Conservation (phyloP, 495 filamentous ascomycete genomes). For the Bathelium albidoporum region DNA sequence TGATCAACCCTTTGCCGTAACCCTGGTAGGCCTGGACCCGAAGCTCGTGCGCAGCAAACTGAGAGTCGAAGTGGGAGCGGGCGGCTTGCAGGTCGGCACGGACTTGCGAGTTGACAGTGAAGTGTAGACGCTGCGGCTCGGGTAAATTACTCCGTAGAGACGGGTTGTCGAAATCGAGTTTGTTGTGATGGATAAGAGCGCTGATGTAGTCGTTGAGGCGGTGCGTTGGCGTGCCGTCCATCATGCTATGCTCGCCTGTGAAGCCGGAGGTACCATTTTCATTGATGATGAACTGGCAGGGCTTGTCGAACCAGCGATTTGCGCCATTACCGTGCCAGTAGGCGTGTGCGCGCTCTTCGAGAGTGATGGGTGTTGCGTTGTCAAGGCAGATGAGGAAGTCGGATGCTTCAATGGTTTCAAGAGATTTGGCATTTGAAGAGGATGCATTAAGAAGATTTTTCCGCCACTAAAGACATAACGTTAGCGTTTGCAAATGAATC, state of each 20-base stretch:
- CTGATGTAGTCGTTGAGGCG: slow-evolving; percentile 91
- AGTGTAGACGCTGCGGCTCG: slow-evolving; percentile 66
- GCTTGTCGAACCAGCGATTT: slow-evolving; percentile 99
- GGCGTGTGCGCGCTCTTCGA: slow-evolving; percentile 88
- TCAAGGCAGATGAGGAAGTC: slow-evolving; percentile 93
- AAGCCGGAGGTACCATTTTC: slow-evolving; percentile 97
- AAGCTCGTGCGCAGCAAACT: slow-evolving; percentile 82
- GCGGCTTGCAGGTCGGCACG: slow-evolving; percentile 67
- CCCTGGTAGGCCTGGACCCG: slow-evolving; percentile 90
- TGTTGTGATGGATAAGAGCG: slow-evolving; percentile 79
- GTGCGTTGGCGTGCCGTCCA: slow-evolving; percentile 98
- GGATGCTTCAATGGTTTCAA: slow-evolving; percentile 78
- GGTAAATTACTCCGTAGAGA: slow-evolving; percentile 71
- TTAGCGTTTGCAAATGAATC: slow-evolving; percentile 1
- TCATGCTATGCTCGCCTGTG: slow-evolving; percentile 99
- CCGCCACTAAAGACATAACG: slow-evolving; percentile 39
- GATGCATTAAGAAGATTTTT: slow-evolving; percentile 62
- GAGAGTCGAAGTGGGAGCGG: slow-evolving; percentile 58
- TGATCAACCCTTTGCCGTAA: slow-evolving; percentile 97
- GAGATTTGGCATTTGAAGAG: slow-evolving; percentile 60
- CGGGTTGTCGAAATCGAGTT: slow-evolving; percentile 72
- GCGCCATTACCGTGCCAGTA: slow-evolving; percentile 97
- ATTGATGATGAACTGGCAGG: slow-evolving; percentile 93
- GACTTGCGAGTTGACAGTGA: slow-evolving; percentile 62
- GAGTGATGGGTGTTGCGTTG: slow-evolving; percentile 81